These are phyloP conservation scores for Boletus patriciae DNA, from an alignment of 768 basidiomycete genomes.

Conservation along the genomic window DNA sequence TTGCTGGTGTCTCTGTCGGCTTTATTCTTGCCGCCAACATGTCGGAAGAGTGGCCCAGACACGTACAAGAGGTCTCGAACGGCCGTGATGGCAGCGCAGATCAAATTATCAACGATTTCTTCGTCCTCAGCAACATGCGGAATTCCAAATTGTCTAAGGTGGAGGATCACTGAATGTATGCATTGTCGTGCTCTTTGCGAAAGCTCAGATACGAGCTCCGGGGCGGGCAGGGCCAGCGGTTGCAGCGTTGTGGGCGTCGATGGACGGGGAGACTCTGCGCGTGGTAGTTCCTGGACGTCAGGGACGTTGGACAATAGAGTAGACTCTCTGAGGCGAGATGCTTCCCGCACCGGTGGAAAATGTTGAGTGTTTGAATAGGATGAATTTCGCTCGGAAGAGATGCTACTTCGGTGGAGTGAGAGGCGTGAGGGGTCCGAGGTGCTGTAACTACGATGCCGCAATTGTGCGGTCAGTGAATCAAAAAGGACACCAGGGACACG, in stretches of 20 bases:
- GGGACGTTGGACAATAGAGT: slow-evolving; percentile 4
- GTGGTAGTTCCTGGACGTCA: neutral
- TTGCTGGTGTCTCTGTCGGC: slow-evolving; percentile 28
- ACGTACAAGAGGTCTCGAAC: slow-evolving; percentile 73
- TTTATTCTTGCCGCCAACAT: slow-evolving; percentile 48
- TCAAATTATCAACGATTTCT: slow-evolving; percentile 57
- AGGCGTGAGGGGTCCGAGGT: slow-evolving; percentile 1
- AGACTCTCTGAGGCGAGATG: slow-evolving; percentile 7
- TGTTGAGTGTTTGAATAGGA: neutral
- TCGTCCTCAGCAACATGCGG: slow-evolving; percentile 53
- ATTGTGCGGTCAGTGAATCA: slow-evolving; percentile 6
- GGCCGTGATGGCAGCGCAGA: slow-evolving; percentile 56
- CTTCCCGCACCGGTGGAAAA: neutral
- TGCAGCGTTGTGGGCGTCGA: slow-evolving; percentile 40
- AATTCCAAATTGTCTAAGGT: slow-evolving; percentile 50
- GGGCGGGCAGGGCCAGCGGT: slow-evolving; percentile 51
- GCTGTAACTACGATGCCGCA: slow-evolving; percentile 24
- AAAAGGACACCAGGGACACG: slow-evolving; percentile 10
- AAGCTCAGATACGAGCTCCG: slow-evolving; percentile 59
- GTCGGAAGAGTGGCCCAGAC: slow-evolving; percentile 54
- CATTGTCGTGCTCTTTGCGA: slow-evolving; percentile 53
- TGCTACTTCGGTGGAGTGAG: neutral
- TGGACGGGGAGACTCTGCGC: neutral
- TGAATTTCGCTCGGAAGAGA: slow-evolving; percentile 2
- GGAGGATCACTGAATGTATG: slow-evolving; percentile 61